Base-by-base conservation (phyloP, 345 rosid genomes). In the Salix exigua region DNA sequence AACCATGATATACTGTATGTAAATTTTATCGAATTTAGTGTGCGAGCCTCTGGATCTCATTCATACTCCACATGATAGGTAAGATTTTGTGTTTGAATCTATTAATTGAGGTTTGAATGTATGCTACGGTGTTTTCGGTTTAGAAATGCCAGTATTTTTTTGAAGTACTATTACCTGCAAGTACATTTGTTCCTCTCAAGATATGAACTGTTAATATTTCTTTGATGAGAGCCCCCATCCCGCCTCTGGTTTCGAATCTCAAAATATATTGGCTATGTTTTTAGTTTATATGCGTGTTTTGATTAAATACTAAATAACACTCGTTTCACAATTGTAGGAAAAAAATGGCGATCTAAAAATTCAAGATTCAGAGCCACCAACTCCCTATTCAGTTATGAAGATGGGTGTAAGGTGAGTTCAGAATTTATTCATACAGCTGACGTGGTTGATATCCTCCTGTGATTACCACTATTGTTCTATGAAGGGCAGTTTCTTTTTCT, bases 291-390 rank as follows among this genome's bases (percentile, higher is more conserved):
- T 28, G n/a, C 31, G 51, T 44, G 30, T 61, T 76, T 40, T 42
- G 13, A 31, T 42, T 40, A 40, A 17, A 63, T 55, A 26, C 50
- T 28, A 55, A 31, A 58, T 74, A 65, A 19, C 50, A 33, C 71
- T 79, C 13, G 65, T 40, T 70, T 80, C 63, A 53, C 75, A 64
- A 68, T 75, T 85, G 70, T 92, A 96, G 99, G 99, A 93, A 71
- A 90, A 88, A 85, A 90, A 90, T 84, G 97, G 90, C 68, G 97
- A 93, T 79, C 78, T 78, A 67, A 96, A 89, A 85, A 80, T 86
- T 83, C 97, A 88, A 81, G 98, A 93, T 79, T 91, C 97, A 7
- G 99, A 93, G 92, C 99, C 99, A 78, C 92, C 89, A 76, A 96
- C 98, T 80, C 98, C 99, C 71, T 90, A 82, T 84, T 91, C 99